Base-by-base conservation (phyloP, 75 land plant genomes). In the Cunninghamia lanceolata region DNA sequence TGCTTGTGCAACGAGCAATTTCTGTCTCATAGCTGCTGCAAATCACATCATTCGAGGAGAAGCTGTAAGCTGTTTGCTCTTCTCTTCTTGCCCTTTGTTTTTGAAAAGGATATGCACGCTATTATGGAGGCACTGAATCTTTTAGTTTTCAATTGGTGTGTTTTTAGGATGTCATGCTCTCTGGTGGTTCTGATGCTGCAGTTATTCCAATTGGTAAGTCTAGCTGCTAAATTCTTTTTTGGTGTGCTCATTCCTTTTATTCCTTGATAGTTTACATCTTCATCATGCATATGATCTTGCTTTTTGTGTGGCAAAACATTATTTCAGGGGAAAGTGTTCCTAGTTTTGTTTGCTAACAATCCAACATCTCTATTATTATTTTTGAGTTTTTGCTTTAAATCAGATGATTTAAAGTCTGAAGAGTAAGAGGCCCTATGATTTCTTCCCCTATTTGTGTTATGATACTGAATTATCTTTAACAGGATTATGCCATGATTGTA, bases 1-100 rank as follows among this genome's bases (percentile, higher is more conserved):
- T 47, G 92, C 93, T 42, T 92, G 93, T 89, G 93, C 93, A 13
- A 92, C 93, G 42, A 88, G 93, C 90, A 92, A 91, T 85, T 91
- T 84, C 71, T 90, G 92, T 85, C 89, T 92, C 52, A 68, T 86
- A 73, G 86, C 84, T 82, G 93, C 92, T 71, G 90, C 93, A 25
- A 92, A 89, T 87, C 90, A 91, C 82, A 88, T 91, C 17, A 35
- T 87, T 35, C 83, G 88, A 68, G 93, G 93, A 43, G 93, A 92
- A 86, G 90, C 90, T 21, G 91, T 90, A 88, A 89, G 91, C 34
- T 16, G 3, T 30, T 52, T 34, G 71, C 30, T 17, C 25, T 50
- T 50, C 28, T 35, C 56, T 35, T 30, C 14, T 56, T 15, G 7
- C 84, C 35, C 7, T 21, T 30, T 19, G 25, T 21, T 21, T 56